Conservation (phyloP, 192 early-diverging fungal genomes). For the Coemansia sp. region DNA sequence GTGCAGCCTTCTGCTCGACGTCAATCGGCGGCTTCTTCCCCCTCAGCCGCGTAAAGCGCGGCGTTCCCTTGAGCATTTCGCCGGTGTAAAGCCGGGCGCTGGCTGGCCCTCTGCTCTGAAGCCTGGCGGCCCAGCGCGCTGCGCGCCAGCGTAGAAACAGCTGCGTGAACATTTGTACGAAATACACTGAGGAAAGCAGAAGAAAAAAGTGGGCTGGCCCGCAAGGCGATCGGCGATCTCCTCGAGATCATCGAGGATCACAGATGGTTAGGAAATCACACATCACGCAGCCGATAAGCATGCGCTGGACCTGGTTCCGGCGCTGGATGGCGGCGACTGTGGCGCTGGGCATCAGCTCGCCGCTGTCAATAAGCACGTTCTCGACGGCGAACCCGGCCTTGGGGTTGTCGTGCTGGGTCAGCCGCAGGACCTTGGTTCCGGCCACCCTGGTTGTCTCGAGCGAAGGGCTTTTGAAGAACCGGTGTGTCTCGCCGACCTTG, state of each 20-base stretch:
- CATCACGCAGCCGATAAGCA: constrained; percentile 39
- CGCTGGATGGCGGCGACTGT: constrained; percentile 42
- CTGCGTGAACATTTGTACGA: too few relatives aligned
- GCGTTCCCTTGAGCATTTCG: constrained; percentile 33
- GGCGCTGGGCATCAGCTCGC: constrained; percentile 36
- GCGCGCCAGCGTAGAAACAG: too few relatives aligned
- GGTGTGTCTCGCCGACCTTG: constrained; percentile 20
- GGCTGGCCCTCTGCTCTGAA: neutral
- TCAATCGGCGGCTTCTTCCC: constrained; percentile 1
- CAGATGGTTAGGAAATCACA: constrained; percentile 24
- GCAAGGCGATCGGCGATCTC: too few relatives aligned
- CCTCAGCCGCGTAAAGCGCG: constrained; percentile 29
- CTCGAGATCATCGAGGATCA: neutral
- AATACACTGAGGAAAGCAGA: too few relatives aligned
- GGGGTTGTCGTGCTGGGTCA: constrained; percentile 10
- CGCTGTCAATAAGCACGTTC: constrained; percentile 28
- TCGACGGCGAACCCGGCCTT: constrained; percentile 13
- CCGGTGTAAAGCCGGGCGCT: neutral
- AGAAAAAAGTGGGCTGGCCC: too few relatives aligned
- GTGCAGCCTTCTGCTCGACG: constrained; percentile 1
- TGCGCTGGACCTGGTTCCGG: constrained; percentile 22
- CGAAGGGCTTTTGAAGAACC: constrained; percentile 20
- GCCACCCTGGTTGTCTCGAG: constrained; percentile 26
- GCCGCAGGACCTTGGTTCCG: constrained; percentile 25
- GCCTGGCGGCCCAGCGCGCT: too few relatives aligned